phyloP scores from a whole-genome alignment of 78 protist genomes.

The Dictyostelium intermedium region DNA sequence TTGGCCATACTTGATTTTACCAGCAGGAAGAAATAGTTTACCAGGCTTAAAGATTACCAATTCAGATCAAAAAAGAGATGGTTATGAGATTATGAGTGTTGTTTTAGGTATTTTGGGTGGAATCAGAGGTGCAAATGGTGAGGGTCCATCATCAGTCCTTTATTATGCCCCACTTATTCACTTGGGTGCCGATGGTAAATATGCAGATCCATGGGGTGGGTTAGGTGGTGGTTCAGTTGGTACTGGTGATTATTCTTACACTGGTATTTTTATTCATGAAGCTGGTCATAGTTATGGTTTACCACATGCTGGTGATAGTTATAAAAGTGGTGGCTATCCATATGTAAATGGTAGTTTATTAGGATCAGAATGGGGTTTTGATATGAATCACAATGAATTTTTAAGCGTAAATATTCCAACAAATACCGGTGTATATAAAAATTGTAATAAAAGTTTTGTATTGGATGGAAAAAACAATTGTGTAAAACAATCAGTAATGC shows the following conservation, averaged over 20 bases:
- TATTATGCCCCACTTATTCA: conserved; percentile 21
- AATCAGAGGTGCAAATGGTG: conserved; percentile 24
- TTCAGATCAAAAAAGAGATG: conserved; percentile 4
- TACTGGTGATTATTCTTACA: not conserved
- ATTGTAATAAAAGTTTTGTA: not conserved
- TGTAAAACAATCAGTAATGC: conserved; percentile 40
- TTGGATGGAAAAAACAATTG: not conserved
- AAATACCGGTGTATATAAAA: not conserved
- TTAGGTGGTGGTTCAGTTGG: conserved; percentile 35
- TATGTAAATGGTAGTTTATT: not conserved
- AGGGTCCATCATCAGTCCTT: not conserved
- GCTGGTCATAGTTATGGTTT: conserved; percentile 53
- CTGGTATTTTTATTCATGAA: conserved; percentile 59
- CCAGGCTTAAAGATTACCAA: not conserved
- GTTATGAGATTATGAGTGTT: conserved; percentile 37
- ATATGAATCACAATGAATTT: not conserved
- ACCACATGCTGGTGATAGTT: not conserved
- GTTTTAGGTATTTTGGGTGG: not conserved
- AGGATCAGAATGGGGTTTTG: conserved; percentile 20
- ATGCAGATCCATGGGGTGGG: conserved; percentile 14
- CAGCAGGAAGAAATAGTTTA: not conserved
- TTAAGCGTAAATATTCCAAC: not conserved
- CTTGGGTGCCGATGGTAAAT: not conserved
- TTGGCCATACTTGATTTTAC: conserved; percentile 6
- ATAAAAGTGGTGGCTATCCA: not conserved